A percentile compares a stretch with the other conserved stretches of the same genome.
These are phyloP conservation scores for Asterionellopsis glacialis DNA, from an alignment of 108 stramenopile genomes.

Conservation along the genomic window DNA sequence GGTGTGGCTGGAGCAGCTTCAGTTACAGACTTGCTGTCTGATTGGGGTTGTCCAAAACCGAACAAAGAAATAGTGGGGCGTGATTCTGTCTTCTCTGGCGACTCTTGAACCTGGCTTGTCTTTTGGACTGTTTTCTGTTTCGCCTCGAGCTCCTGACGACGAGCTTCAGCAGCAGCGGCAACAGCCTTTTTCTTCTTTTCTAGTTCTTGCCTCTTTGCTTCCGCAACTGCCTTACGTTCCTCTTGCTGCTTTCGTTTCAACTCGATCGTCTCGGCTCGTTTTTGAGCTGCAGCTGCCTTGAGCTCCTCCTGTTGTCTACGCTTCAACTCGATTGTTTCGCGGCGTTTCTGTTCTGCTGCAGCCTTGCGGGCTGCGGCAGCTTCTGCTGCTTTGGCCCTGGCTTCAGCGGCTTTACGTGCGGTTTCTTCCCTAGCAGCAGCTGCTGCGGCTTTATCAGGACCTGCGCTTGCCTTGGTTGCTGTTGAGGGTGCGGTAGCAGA, in stretches of 20 bases:
- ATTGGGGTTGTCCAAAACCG: conserved; percentile 16
- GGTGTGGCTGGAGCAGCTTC: not conserved
- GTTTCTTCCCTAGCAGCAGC: conserved; percentile 10
- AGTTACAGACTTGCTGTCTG: not conserved
- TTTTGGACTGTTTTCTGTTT: not conserved
- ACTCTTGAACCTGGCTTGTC: not conserved
- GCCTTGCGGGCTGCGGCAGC: not conserved
- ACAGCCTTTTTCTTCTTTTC: not conserved
- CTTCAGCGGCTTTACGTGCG: conserved; percentile 3
- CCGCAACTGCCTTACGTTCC: conserved; percentile 11
- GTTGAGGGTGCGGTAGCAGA: not conserved
- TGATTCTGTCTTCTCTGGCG: not conserved
- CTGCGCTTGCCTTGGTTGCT: not conserved
- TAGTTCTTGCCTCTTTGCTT: conserved; percentile 11
- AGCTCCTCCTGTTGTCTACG: not conserved
- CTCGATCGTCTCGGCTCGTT: not conserved
- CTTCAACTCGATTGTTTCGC: conserved; percentile 6
- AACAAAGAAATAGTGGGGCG: conserved; percentile 44
- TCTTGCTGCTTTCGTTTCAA: not conserved
- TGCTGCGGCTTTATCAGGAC: not conserved
- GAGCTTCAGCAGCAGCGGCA: not conserved
- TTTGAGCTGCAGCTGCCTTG: not conserved
- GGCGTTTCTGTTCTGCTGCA: not conserved
- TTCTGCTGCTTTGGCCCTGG: not conserved
- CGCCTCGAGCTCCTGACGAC: not conserved